Percentiles rank a stretch among this genome's conserved stretches.
Evolutionary conservation across 176 grass and related monocot genomes (phyloP).

Genomic region (Avena eriantha): DNA sequence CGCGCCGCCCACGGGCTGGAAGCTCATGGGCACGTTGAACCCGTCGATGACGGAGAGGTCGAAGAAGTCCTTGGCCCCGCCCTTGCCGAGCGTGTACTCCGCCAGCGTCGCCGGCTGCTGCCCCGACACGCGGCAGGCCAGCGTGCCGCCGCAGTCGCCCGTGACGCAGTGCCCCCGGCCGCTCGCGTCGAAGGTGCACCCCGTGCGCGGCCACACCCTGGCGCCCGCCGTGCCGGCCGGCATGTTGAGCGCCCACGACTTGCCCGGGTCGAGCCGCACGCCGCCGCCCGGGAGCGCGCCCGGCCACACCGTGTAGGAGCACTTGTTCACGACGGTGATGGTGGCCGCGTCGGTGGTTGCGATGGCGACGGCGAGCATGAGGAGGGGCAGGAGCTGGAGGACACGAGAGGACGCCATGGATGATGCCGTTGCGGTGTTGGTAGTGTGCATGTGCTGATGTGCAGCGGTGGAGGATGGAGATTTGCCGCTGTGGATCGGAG

Average conservation of each 20-base stretch:
- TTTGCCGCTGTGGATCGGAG: too few relatives aligned
- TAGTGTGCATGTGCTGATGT: too few relatives aligned
- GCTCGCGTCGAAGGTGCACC: constrained; percentile 49
- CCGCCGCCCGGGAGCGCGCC: constrained; percentile 56
- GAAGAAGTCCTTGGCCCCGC: neutral
- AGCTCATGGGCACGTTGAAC: constrained; percentile 23
- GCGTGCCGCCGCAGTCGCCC: constrained; percentile 51
- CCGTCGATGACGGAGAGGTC: constrained; percentile 30
- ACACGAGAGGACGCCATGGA: constrained; percentile 29
- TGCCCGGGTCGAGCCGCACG: constrained; percentile 16
- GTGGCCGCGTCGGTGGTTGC: constrained; percentile 37
- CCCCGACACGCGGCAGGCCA: constrained; percentile 54
- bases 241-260: constrained; percentile 44
- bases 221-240: constrained; percentile 1
- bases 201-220: constrained; percentile 63
- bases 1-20: neutral
- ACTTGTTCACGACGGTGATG: constrained; percentile 55
- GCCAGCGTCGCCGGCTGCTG: constrained; percentile 51
- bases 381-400: neutral
- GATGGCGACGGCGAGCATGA: neutral
- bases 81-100: constrained; percentile 49
- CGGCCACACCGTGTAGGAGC: constrained; percentile 52
- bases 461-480: too few relatives aligned
- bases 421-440: neutral
- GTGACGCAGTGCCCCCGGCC: constrained; percentile 48